Conservation (phyloP, 2,329 filamentous ascomycete genomes). For the Pseudocercospora musae region DNA sequence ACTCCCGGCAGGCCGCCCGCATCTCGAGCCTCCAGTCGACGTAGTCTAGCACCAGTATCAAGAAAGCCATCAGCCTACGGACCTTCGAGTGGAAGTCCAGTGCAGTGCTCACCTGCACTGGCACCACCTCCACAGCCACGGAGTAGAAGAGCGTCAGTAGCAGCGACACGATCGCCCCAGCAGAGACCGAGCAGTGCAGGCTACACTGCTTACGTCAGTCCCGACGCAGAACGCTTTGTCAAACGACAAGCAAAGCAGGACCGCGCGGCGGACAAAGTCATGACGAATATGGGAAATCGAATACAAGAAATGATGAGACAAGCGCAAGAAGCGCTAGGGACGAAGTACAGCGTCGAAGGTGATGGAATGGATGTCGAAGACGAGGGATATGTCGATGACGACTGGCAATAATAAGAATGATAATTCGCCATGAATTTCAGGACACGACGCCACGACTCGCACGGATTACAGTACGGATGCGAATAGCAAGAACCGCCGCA, state of each 20-base stretch:
- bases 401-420: conserved; percentile 15
- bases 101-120: conserved; percentile 10
- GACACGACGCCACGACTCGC: neutral
- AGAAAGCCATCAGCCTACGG: conserved; percentile 37
- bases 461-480: conserved; percentile 2
- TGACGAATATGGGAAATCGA: conserved; percentile 74
- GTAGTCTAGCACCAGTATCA: conserved; percentile 41
- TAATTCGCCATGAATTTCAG: neutral
- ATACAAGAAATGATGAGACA: conserved; percentile 84
- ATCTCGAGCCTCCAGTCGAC: conserved; percentile 33
- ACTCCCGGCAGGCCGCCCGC: conserved; percentile 23
- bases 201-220: conserved; percentile 37
- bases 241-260: conserved; percentile 71
- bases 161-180: conserved; percentile 46
- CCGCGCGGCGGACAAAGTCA: conserved; percentile 71
- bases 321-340: conserved; percentile 76
- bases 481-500: neutral
- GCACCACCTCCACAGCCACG: conserved; percentile 17
- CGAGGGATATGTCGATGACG: conserved; percentile 33
- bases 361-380: conserved; percentile 35
- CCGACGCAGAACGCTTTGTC: conserved; percentile 70
- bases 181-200: conserved; percentile 21
- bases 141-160: conserved; percentile 53
- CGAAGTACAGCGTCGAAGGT: conserved; percentile 41
- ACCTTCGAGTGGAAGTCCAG: conserved; percentile 38